A percentile compares a stretch with the other conserved stretches of the same genome.
Conservation (phyloP, 176 grass and related monocot genomes). For the Eleusine indica region DNA sequence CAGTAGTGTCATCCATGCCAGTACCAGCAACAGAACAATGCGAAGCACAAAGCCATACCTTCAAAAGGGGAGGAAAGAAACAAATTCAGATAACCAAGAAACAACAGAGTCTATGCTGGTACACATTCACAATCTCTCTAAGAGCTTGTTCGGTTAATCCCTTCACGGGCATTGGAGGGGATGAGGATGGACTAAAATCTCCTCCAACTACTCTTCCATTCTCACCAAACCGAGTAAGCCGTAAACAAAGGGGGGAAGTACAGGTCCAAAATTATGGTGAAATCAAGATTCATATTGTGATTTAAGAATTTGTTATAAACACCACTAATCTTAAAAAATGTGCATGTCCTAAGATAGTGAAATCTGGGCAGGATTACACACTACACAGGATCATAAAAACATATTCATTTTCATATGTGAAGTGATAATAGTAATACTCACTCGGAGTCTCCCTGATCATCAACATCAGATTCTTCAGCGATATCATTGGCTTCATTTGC, state of each 20-base stretch:
- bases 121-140: not conserved
- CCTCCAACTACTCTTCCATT: no score
- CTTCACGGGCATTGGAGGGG: no score
- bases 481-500: constrained; percentile 56
- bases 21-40: constrained; percentile 79
- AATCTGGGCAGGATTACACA: not conserved
- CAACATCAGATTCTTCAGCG: constrained; percentile 76
- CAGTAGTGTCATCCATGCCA: constrained; percentile 95
- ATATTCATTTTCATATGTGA: not conserved
- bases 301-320: not conserved
- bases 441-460: constrained; percentile 93
- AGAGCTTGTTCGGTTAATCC: not conserved
- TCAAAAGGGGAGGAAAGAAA: constrained; percentile 24
- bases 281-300: not conserved
- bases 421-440: constrained; percentile 43
- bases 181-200: no score
- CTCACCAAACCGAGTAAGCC: not conserved
- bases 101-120: constrained; percentile 14
- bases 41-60: constrained; percentile 96
- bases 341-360: not conserved
- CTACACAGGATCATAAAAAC: not conserved
- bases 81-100: not conserved
- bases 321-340: not conserved
- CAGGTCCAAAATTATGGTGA: not conserved
- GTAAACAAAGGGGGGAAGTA: not conserved